Evolutionary conservation across 73 alveolate genomes (phyloP).

Genomic region (Paramecium sexaurelia): DNA sequence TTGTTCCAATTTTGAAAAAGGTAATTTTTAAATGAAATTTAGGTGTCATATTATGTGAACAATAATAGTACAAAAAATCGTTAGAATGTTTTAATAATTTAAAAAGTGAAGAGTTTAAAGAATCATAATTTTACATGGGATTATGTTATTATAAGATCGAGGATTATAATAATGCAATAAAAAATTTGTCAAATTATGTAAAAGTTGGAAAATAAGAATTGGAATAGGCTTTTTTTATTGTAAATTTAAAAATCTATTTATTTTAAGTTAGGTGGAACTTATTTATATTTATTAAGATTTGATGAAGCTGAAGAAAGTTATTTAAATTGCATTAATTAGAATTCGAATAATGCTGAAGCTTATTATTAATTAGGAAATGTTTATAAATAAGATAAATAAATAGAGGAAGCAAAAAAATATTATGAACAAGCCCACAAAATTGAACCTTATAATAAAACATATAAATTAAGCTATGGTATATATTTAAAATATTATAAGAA

Average conservation of each 20-base stretch:
- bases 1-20: neutral
- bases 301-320: constrained; percentile 10
- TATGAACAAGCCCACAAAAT: neutral
- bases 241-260: neutral
- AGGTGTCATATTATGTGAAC: neutral
- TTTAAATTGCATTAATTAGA: neutral
- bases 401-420: neutral
- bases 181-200: neutral
- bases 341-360: neutral
- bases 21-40: neutral
- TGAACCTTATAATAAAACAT: neutral
- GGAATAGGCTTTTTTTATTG: neutral
- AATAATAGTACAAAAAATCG: neutral
- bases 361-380: neutral
- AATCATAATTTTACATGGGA: neutral
- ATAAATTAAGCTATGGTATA: neutral
- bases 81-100: neutral
- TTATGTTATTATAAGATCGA: neutral
- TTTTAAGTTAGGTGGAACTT: neutral
- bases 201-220: neutral
- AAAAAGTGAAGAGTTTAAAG: neutral
- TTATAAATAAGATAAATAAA: neutral
- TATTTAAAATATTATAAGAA: neutral
- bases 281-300: neutral
- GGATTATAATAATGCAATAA: neutral